Evolutionary conservation across 495 filamentous ascomycete genomes (phyloP).

Genomic region (Cetradonia linearis): DNA sequence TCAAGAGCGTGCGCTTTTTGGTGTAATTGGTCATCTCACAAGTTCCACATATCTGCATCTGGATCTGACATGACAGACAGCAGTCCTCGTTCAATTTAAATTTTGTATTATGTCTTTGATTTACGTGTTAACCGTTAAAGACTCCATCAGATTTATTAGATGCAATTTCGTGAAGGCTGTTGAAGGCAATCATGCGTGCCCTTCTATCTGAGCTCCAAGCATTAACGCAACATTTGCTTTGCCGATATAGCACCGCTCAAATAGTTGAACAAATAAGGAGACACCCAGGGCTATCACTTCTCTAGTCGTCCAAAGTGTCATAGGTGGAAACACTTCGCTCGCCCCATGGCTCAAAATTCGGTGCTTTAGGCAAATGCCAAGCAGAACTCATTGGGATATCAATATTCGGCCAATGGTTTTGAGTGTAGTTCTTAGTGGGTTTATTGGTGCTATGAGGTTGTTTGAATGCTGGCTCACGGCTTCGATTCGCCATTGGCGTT

Average conservation of each 20-base stretch:
- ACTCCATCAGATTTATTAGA: not conserved
- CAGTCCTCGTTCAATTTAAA: too few species aligned
- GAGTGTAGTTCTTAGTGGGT: not conserved
- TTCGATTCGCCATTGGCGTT: not conserved
- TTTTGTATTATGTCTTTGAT: too few species aligned
- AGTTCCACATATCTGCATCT: too few species aligned
- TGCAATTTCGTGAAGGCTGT: not conserved
- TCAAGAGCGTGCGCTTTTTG: too few species aligned
- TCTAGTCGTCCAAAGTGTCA: not conserved
- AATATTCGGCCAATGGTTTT: not conserved
- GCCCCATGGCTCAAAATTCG: not conserved
- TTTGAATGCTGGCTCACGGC: not conserved
- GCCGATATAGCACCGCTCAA: not conserved
- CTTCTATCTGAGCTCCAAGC: too few species aligned
- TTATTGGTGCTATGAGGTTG: not conserved
- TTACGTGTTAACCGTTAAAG: not conserved
- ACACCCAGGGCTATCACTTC: not conserved
- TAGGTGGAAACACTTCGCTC: not conserved
- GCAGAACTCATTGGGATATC: not conserved
- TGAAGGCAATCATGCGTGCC: not conserved
- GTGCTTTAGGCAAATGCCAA: not conserved
- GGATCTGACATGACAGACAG: too few species aligned
- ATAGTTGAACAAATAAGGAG: not conserved
- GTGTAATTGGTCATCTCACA: too few species aligned
- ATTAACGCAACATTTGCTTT: not conserved